Conservation (phyloP, 371 early-diverging fungal genomes). For the Mortierella sp. region DNA sequence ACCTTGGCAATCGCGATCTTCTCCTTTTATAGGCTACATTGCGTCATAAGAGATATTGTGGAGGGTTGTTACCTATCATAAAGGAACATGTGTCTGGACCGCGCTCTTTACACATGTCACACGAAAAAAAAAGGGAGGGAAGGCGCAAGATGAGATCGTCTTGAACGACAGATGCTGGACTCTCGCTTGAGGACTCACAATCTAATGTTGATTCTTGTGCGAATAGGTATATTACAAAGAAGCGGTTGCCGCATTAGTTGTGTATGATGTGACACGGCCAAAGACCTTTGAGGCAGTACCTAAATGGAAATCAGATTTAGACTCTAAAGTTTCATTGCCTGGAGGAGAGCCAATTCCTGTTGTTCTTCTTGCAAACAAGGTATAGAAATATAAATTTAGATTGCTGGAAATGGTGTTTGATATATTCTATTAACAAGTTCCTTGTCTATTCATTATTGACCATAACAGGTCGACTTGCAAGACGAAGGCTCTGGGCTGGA, state of each 20-base stretch:
- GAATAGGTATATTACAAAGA: conserved; percentile 83
- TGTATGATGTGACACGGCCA: conserved; percentile 83
- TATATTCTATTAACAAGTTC: background rate
- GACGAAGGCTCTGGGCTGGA: conserved; percentile 34
- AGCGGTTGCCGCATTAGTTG: conserved; percentile 82
- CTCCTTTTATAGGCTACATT: conserved; percentile 5
- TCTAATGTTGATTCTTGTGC: too few species aligned
- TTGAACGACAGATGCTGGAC: background rate
- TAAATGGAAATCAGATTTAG: conserved; percentile 80
- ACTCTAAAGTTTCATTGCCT: conserved; percentile 71
- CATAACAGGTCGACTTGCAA: conserved; percentile 41
- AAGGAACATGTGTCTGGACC: conserved; percentile 15
- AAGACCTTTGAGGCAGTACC: conserved; percentile 79
- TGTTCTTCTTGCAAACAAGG: conserved; percentile 75
- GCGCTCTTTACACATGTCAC: background rate
- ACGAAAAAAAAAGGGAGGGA: background rate
- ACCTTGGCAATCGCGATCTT: background rate
- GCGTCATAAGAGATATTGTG: background rate
- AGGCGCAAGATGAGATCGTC: background rate
- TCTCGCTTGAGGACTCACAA: background rate
- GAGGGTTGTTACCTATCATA: background rate
- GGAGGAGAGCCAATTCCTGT: conserved; percentile 75
- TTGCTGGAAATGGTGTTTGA: background rate
- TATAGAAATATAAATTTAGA: conserved; percentile 54
- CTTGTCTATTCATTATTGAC: background rate